phyloP scores from a whole-genome alignment of 2,329 filamentous ascomycete genomes.

The Phaeomoniella chlamydospora region DNA sequence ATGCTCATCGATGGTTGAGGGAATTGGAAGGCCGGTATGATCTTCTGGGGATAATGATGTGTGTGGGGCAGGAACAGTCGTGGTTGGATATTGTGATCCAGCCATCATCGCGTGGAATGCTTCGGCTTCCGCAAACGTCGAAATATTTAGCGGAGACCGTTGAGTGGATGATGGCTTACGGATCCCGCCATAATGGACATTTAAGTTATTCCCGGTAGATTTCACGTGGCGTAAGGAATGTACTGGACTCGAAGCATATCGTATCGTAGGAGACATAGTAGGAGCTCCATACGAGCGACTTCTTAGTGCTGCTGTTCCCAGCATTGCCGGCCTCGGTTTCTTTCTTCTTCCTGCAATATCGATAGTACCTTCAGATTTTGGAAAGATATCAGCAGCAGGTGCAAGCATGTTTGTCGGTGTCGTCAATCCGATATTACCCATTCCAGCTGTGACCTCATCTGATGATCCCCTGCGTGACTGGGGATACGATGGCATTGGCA shows the following conservation, averaged over 20 bases:
- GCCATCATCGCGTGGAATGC: constrained; percentile 15
- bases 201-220: constrained; percentile 26
- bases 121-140: constrained; percentile 28
- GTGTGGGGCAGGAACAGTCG: constrained; percentile 22
- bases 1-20: not conserved
- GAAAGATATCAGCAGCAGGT: constrained; percentile 42
- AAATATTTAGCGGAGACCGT: constrained; percentile 30
- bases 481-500: constrained; percentile 9
- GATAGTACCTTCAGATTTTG: constrained; percentile 34
- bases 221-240: constrained; percentile 30
- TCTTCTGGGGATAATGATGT: constrained; percentile 26
- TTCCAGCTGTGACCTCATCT: constrained; percentile 9
- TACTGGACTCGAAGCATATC: constrained; percentile 16
- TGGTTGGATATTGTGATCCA: constrained; percentile 16
- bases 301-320: constrained; percentile 23
- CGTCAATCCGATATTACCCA: constrained; percentile 1
- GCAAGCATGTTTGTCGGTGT: not conserved
- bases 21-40: not conserved
- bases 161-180: constrained; percentile 29
- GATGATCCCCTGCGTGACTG: constrained; percentile 9
- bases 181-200: constrained; percentile 28
- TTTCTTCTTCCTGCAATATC: constrained; percentile 31
- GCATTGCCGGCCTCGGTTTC: constrained; percentile 28
- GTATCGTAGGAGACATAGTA: constrained; percentile 24
- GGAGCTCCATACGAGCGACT: constrained; percentile 22